Evolutionary conservation across 2,329 filamentous ascomycete species (phyloP).

Genomic region (Fusarium papillatum): DNA sequence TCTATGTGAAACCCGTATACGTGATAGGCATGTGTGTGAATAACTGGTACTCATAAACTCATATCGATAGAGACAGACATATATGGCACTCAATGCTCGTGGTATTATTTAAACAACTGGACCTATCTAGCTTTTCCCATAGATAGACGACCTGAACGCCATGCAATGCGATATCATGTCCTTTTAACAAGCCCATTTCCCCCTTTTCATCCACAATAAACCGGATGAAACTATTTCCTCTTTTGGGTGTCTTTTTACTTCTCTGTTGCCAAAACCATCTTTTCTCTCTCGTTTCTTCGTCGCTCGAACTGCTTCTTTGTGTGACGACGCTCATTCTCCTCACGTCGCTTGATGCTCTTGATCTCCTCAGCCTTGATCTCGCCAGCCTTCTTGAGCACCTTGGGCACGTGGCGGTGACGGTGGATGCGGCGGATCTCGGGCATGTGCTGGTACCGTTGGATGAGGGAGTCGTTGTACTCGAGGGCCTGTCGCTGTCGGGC

Average conservation of each 20-base stretch:
- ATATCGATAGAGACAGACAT: not conserved
- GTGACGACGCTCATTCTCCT: constrained; percentile 96
- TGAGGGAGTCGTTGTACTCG: constrained; percentile 91
- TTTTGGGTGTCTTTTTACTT: constrained; percentile 54
- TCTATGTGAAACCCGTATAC: not conserved
- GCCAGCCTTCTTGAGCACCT: constrained; percentile 93
- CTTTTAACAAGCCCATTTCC: constrained; percentile 34
- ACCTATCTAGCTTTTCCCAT: constrained; percentile 35
- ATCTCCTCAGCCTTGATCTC: constrained; percentile 96
- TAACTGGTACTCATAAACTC: not conserved
- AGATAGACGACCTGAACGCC: constrained; percentile 48
- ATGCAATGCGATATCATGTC: constrained; percentile 48
- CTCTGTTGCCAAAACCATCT: constrained; percentile 84
- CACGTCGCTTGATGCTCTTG: constrained; percentile 86
- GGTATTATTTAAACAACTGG: constrained; percentile 34
- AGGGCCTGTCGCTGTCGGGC: constrained; percentile 87
- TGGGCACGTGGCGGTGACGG: constrained; percentile 91
- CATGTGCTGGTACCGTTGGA: constrained; percentile 92
- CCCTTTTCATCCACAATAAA: constrained; percentile 15
- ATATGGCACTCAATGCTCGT: constrained; percentile 1
- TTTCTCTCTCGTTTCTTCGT: constrained; percentile 86
- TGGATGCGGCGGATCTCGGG: constrained; percentile 94
- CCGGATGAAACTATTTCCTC: constrained; percentile 7
- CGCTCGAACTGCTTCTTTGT: constrained; percentile 84
- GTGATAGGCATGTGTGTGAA: too few relatives aligned